Base-by-base conservation (phyloP, 352 stramenopile species). In the Pythium dissimile region DNA sequence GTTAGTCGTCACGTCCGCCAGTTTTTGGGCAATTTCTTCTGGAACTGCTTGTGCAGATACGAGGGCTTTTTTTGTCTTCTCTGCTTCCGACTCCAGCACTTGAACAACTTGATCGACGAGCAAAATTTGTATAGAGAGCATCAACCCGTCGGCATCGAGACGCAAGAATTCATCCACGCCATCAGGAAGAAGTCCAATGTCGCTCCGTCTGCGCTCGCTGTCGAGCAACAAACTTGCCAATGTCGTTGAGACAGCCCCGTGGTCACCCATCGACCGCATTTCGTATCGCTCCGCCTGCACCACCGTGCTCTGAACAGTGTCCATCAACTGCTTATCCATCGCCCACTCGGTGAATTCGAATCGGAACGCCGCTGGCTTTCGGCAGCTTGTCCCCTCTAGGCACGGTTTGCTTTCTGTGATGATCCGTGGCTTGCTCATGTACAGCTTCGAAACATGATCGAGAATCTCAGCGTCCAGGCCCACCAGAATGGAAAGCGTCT, bases 341-440 rank as follows among this genome's bases (percentile, higher is more conserved):
- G 80, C 73, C 84, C 86, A 92, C 60, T 95, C 86, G 9, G 84
- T 71, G 24, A 91, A 95, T 51, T 94, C 86, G 48, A 95, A 89
- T 18, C 77, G 79, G 49, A 92, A 91, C 15, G 69, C 67, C 2
- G 75, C 81, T 13, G 86, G 77, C 12, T 70, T 75, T 12, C 75
- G 71, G 44, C 86, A 95, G 38, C 81, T 89, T 18, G 74, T 71
- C n/a, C 79, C 82, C 70, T 91, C 79, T 4, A 75, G 48, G 27
- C 86, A 95, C 4, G 77, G 41, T 32, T 87, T 73, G 51, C 68
- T 91, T 52, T 89, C 77, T 9, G 76, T 92, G 18, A 94, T 71
- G 0, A 78, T 75, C 31, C 84, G 76, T 21, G 75, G 59, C 48
- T 94, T 94, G 53, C 78, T 91, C 5, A 76, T 56, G 48, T 92